Evolutionary conservation across 805 yeast genomes (phyloP), one percentile per base, ranked within the genome.

Genomic region (Kazachstania viticola): DNA sequence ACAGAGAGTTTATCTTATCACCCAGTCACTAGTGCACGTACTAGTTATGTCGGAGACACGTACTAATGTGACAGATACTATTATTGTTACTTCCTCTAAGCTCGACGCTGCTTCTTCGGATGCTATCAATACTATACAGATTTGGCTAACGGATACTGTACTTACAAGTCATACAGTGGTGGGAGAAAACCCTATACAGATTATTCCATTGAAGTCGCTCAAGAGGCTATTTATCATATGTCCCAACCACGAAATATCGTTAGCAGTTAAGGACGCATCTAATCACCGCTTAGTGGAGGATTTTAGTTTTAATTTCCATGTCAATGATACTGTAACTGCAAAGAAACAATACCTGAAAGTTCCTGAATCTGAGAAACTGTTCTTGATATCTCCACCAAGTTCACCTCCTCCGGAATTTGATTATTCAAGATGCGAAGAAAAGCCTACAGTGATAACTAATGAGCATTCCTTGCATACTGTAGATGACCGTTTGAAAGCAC

Each of bases 371-470:
- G 43, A 49, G 6, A 46, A 54, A 30, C 36, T 58, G 50, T 62
- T 62, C 38, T 36, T 62, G 27, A 55, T 62, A 5, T 60, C 66
- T 0, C 67, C 67, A 5, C 66, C 66, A 13, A 48, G 56, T 5
- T 61, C 66, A 3, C 66, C 66, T 2, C 65, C 67, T 4, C 58
- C 60, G 4, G 67, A 45, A 15, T 62, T 62, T 34, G 58, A 61
- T 33, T 62, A 52, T 36, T 46, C 57, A 11, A 46, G 44, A 25
- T 49, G 51, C 17, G 67, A 62, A 35, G 66, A 58, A 18, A 51
- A 50, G 3, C 67, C 67, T 3, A 48, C n/a, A n/a, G n/a, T n/a
- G n/a, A n/a, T n/a, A n/a, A n/a, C n/a, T n/a, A n/a, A n/a, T n/a
- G n/a, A n/a, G n/a, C n/a, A n/a, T n/a, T n/a, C n/a, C n/a, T n/a